Conservation (phyloP, 768 basidiomycete genomes). For the Boletus vermiculosoides region DNA sequence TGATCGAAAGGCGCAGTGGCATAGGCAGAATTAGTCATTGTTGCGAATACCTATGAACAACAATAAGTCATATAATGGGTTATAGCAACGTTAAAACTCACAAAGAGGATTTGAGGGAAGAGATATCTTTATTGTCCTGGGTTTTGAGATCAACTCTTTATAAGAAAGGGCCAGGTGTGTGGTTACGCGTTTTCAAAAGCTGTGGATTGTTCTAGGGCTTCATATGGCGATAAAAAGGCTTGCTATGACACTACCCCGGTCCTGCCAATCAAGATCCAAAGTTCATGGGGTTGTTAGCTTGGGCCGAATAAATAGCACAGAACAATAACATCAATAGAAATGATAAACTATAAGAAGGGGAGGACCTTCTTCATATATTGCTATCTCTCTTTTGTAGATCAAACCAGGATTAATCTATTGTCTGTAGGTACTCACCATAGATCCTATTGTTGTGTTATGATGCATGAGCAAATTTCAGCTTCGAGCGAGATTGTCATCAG, state of each 20-base stretch:
- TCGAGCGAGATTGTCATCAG: no score
- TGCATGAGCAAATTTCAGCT: no score
- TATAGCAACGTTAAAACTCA: neutral
- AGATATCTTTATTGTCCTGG: neutral
- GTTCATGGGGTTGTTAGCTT: neutral
- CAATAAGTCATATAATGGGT: neutral
- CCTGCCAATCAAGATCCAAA: neutral
- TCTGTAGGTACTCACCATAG: no score
- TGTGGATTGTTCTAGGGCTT: neutral
- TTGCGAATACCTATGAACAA: neutral
- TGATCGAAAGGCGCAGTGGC: constrained; percentile 23
- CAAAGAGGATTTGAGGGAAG: neutral
- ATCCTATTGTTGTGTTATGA: no score
- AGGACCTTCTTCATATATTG: no score
- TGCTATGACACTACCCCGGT: neutral
- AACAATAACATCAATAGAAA: neutral
- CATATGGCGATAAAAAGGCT: neutral
- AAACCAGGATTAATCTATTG: no score
- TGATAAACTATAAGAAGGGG: neutral
- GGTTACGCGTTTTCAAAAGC: neutral
- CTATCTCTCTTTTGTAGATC: no score
- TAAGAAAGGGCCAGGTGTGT: neutral
- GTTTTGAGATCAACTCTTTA: neutral
- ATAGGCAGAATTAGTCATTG: neutral
- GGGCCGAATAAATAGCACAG: neutral